These are phyloP conservation scores for Discostella stelligera DNA, from an alignment of 352 stramenopile species.

Conservation along the genomic window DNA sequence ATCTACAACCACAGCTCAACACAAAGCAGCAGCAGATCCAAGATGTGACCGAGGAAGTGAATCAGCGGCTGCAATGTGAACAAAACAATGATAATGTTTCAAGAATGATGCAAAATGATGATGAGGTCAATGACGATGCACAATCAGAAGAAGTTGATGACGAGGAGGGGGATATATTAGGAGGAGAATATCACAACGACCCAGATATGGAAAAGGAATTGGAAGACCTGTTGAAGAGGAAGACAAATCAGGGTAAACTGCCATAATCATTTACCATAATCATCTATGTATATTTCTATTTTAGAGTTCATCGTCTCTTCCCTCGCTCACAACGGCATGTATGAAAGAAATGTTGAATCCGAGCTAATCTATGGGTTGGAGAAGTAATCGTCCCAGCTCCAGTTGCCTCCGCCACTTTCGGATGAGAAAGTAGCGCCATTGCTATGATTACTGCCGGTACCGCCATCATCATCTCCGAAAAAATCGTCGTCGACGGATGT, in stretches of 20 bases:
- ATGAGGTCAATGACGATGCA: conserved; percentile 17
- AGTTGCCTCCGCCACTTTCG: background rate
- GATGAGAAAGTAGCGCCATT: background rate
- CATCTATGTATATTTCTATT: background rate
- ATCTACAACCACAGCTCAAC: background rate
- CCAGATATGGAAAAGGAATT: conserved; percentile 42
- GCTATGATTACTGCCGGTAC: background rate
- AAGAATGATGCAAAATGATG: conserved; percentile 11
- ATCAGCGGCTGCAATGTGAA: background rate
- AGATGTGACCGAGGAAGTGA: background rate
- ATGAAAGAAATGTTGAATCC: too few species aligned
- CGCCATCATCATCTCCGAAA: background rate
- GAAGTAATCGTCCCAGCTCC: background rate
- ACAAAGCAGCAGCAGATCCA: background rate
- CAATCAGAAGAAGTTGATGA: conserved; percentile 24
- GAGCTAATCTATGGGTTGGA: background rate
- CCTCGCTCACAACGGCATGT: too few species aligned
- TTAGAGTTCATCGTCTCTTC: background rate
- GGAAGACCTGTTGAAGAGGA: conserved; percentile 39
- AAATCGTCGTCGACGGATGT: background rate
- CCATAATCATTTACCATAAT: background rate
- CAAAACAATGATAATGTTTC: background rate
- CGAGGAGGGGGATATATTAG: conserved; percentile 37
- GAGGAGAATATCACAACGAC: conserved; percentile 30
- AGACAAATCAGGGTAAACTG: background rate